Base-by-base conservation (phyloP, 495 filamentous ascomycete genomes). In the Jackrogersella multiformis region DNA sequence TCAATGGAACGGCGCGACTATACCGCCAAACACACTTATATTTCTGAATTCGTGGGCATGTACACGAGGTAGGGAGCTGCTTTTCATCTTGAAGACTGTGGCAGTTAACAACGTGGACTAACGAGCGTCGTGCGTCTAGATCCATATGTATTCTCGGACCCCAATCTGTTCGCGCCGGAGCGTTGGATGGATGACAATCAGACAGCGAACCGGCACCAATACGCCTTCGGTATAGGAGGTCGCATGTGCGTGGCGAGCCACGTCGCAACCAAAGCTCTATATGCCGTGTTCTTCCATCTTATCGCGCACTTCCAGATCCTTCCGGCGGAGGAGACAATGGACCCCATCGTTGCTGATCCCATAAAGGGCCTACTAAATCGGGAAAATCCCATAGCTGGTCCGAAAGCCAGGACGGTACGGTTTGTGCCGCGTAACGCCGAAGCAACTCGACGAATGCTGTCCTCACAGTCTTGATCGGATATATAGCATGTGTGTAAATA, bases 171-270 rank as follows among this genome's bases (percentile, higher is more conserved):
- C 68, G 74, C 79, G 7, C 86, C 88, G 0, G 88, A 91, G 60
- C 86, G 89, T 30, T 92, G 89, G 69, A 79, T 92, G 30, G 81
- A 84, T 5, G 60, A 54, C 23, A 60, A 64, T 23, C 66, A 69
- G 32, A 74, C 81, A 20, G 71, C 76, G 9, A 86, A 89, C 28
- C 77, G 82, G 0, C 88, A 89, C 6, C 89, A 91, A 68, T 92
- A 90, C 67, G 88, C 80, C 26, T 91, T 90, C 70, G 89, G 89
- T 4, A 89, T 89, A 1, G 89, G 89, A 0, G 85, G 83, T 10
- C 81, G 89, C 28, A 90, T 90, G 87, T 91, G 89, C 73, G 85
- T 86, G 18, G 89, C 88, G 8, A 85, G 82, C 4, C 88, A 90
- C 45, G 79, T 91, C 5, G 88, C 87, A 0, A 90, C 90, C 70